Evolutionary conservation across 2,329 filamentous ascomycete genomes (phyloP).

Genomic region (Aspergillus ibericus): DNA sequence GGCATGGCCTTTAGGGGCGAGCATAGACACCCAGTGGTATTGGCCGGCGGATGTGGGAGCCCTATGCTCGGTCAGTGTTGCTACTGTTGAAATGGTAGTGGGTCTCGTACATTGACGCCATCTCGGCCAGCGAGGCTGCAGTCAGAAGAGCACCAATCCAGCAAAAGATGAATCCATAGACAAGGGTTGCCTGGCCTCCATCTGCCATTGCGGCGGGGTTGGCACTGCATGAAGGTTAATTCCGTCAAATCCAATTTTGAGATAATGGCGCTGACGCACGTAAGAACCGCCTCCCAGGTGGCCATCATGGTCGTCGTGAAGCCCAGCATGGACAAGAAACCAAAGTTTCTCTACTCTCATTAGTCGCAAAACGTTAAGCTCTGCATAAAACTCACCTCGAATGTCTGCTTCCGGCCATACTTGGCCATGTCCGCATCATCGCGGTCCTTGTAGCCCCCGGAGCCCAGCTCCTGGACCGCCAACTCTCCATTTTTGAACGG

Average conservation of each 20-base stretch:
- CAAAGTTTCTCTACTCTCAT: constrained; percentile 38
- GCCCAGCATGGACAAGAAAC: constrained; percentile 42
- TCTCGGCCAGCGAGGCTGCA: constrained; percentile 31
- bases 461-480: constrained; percentile 1
- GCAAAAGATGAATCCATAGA: constrained; percentile 36
- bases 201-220: constrained; percentile 22
- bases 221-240: constrained; percentile 17
- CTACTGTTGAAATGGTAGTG: too few relatives aligned
- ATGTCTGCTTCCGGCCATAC: background rate
- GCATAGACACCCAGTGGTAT: constrained; percentile 44
- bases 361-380: background rate
- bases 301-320: constrained; percentile 43
- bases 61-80: constrained; percentile 16
- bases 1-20: constrained; percentile 35
- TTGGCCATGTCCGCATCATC: constrained; percentile 1
- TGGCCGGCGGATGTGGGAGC: constrained; percentile 38
- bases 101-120: constrained; percentile 32
- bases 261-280: constrained; percentile 24
- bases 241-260: constrained; percentile 9
- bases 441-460: background rate
- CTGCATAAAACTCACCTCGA: background rate
- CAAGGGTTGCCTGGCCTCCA: constrained; percentile 34
- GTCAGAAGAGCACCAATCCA: constrained; percentile 31
- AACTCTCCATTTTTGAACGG: constrained; percentile 1
- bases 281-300: constrained; percentile 43